Base-by-base conservation (phyloP, 805 yeast genomes). In the Torulaspora indica region DNA sequence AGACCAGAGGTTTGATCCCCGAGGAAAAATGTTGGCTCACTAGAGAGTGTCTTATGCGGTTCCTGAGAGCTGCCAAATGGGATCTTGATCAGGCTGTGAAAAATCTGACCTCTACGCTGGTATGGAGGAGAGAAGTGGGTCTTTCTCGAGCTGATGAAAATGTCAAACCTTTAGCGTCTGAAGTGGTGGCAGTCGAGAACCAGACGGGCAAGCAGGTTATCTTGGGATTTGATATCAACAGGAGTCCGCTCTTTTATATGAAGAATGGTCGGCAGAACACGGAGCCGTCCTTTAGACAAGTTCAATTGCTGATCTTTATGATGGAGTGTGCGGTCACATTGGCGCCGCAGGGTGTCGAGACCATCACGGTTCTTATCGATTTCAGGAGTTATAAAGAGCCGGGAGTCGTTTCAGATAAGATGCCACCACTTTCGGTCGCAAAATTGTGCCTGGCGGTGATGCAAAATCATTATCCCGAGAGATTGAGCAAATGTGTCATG, bases 291-390 rank as follows among this genome's bases (percentile, higher is more conserved):
- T 66, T 72, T 25, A 68, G 71, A 46, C 82, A 78, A 51, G 79
- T 78, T 2, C 78, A 77, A 50, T 79, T 74, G 48, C 62, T 78
- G 55, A 77, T 78, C 13, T 77, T 70, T 57, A 77, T 77, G 81
- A 66, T 77, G 56, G 82, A 78, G 52, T 55, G 71, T 24, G 76
- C 76, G 8, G 75, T 74, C 5, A 69, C 73, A 34, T 67, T 68
- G 57, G 74, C 76, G 74, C 82, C 82, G 4, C 78, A 77, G 35
- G 82, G 81, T 28, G 80, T 75, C 39, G 81, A 77, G 42, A 70
- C 76, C 3, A 59, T 77, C 25, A 78, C 81, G 6, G 67, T 77
- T 15, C 63, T 78, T 43, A 76, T 76, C 31, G 82, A 78, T 58
- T 77, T 78, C 60, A 75, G 77, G 50, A 71, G 74, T 12, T 64